Evolutionary conservation across 148 eudicot species (phyloP).

Genomic region (Beta vulgaris): DNA sequence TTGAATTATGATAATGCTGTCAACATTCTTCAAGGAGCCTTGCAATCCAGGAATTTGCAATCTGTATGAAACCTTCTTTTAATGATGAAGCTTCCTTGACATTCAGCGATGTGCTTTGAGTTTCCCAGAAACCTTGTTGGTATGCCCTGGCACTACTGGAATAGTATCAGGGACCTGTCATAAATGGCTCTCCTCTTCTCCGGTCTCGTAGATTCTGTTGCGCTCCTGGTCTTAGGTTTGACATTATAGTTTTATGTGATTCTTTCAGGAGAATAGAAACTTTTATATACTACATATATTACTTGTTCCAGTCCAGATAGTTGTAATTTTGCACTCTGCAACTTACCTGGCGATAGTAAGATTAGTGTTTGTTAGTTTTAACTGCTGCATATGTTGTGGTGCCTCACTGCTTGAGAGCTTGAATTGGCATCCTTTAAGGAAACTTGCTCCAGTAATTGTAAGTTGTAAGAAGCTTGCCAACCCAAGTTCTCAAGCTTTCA

Average conservation of each 20-base stretch:
- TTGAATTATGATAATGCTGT: slow-evolving; percentile 68
- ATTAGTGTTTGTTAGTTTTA: not conserved
- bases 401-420: slow-evolving; percentile 4
- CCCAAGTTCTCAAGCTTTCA: not conserved
- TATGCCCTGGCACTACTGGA: slow-evolving; percentile 5
- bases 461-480: slow-evolving; percentile 15
- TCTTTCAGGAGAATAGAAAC: slow-evolving; percentile 15
- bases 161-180: slow-evolving; percentile 18
- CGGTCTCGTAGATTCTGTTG: not conserved
- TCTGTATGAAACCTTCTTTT: slow-evolving; percentile 36
- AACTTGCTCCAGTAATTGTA: not conserved
- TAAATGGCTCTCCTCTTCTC: slow-evolving; percentile 7
- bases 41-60: slow-evolving; percentile 37
- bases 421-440: slow-evolving; percentile 14
- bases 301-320: slow-evolving; percentile 20
- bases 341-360: slow-evolving; percentile 19
- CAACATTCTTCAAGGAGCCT: slow-evolving; percentile 45
- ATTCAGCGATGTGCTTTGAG: not conserved
- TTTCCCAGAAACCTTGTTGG: slow-evolving; percentile 7
- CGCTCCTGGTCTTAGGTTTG: slow-evolving; percentile 11
- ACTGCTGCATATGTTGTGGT: not conserved
- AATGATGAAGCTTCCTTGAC: slow-evolving; percentile 1
- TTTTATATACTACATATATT: slow-evolving; percentile 13
- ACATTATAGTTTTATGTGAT: slow-evolving; percentile 16
- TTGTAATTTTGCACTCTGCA: slow-evolving; percentile 28